Percentiles rank a stretch among this genome's conserved stretches.
Evolutionary conservation across 148 eudicot genomes (phyloP).

Genomic region (Euryodendron excelsum): DNA sequence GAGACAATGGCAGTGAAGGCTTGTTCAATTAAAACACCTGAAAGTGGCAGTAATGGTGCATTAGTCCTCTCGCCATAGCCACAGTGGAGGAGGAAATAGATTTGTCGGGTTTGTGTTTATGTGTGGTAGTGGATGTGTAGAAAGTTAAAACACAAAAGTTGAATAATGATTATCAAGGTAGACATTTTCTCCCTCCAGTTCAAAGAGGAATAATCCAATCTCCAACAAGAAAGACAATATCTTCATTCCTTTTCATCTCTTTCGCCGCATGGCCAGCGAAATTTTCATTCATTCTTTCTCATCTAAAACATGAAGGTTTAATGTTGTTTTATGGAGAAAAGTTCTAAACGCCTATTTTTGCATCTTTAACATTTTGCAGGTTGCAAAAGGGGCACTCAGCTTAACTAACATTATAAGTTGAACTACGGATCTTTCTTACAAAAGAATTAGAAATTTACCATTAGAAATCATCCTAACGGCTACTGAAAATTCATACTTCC

Average conservation of each 20-base stretch:
- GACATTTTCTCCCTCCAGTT: neutral
- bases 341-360: neutral
- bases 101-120: neutral
- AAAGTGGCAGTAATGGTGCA: neutral
- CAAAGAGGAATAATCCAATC: neutral
- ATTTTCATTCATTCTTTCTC: neutral
- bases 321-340: neutral
- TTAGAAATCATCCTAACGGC: neutral
- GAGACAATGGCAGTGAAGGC: neutral
- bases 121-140: neutral
- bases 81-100: neutral
- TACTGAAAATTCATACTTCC: neutral
- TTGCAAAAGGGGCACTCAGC: neutral
- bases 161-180: neutral
- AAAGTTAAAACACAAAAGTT: neutral
- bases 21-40: constrained; percentile 1
- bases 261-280: neutral
- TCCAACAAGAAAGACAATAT: neutral
- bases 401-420: neutral
- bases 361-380: neutral
- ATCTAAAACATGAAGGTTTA: neutral
- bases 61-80: neutral
- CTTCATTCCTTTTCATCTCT: neutral
- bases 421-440: neutral
- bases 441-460: neutral